A percentile compares a stretch with the other conserved stretches of the same genome.
phyloP scores from a whole-genome alignment of 768 basidiomycete genomes.

The Kwoniella sp. region DNA sequence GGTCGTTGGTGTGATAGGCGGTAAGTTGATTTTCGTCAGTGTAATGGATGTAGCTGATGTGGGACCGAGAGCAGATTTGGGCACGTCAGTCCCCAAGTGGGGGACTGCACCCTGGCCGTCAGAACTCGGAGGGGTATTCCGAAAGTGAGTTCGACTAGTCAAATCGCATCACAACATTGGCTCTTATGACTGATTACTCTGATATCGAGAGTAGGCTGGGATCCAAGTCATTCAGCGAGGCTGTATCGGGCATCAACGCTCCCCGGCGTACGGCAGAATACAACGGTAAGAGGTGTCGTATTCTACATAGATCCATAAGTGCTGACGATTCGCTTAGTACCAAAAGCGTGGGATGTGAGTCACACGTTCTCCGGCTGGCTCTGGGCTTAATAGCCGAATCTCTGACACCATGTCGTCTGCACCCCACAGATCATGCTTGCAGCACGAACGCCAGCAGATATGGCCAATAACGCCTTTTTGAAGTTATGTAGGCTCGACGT shows the following conservation, averaged over 20 bases:
- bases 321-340: conserved; percentile 36
- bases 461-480: conserved; percentile 52
- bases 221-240: conserved; percentile 58
- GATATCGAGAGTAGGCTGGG: conserved; percentile 42
- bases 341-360: conserved; percentile 56
- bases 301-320: background rate
- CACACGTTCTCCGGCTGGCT: no score
- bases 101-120: conserved; percentile 50
- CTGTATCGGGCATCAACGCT: conserved; percentile 60
- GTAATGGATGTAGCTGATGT: no score
- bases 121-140: conserved; percentile 53
- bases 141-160: conserved; percentile 34
- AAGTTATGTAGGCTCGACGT: conserved; percentile 57
- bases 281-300: conserved; percentile 49
- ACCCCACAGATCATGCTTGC: conserved; percentile 49
- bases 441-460: conserved; percentile 50
- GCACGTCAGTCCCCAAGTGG: conserved; percentile 48
- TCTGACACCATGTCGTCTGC: background rate
- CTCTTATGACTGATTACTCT: background rate
- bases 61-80: conserved; percentile 51
- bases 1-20: conserved; percentile 59
- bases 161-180: no score
- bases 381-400: no score
- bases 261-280: conserved; percentile 57
- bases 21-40: conserved; percentile 53